Evolutionary conservation across 352 stramenopile genomes (phyloP), one percentile per base, ranked within the genome.

Genomic region (Phytophthora litchii): DNA sequence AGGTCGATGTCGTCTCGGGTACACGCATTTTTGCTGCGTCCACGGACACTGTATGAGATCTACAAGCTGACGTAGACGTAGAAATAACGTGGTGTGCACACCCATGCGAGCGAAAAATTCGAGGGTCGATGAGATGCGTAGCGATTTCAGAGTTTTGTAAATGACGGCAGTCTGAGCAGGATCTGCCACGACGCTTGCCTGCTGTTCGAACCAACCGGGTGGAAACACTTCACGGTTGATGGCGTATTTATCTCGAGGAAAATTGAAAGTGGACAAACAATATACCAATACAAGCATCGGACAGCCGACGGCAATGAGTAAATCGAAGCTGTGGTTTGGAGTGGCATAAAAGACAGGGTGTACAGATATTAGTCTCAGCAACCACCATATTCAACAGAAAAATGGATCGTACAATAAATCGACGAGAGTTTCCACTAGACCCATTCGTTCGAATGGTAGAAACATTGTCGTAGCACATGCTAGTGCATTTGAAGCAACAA

Each of bases 141-240:
- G 52, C 6, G 64, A 76, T 37, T 72, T 60, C n/a, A 83, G 47
- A 1, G 32, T 64, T 23, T 64, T 50, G n/a, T 54, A 58, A 46
- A 75, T 62, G 31, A 67, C 60, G 9, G 64, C 58, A 8, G 61
- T 37, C 37, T 80, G 50, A 0, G 58, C 41, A 0, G 65, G 71
- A 32, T 80, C 46, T 1, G 47, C 60, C 1, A 72, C 58, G 0
- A 76, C 59, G 13, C 58, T 62, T 0, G 64, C 71, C 13, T 54
- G 25, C 1, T 64, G 61, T 50, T 83, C 74, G 10, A 73, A 78
- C 11, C 42, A 54, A 0, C 54, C 64, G 1, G 56, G 20, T 0
- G 71, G 71, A 21, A 77, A 83, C 1, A 70, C 23, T 17, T 70
- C 54, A 3, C 57, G 21, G 52, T 80, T 82, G 47, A 80, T 72